A percentile compares a stretch with the other conserved stretches of the same genome.
Conservation (phyloP, 176 grass and related monocot species). For the Dactylis glomerata region DNA sequence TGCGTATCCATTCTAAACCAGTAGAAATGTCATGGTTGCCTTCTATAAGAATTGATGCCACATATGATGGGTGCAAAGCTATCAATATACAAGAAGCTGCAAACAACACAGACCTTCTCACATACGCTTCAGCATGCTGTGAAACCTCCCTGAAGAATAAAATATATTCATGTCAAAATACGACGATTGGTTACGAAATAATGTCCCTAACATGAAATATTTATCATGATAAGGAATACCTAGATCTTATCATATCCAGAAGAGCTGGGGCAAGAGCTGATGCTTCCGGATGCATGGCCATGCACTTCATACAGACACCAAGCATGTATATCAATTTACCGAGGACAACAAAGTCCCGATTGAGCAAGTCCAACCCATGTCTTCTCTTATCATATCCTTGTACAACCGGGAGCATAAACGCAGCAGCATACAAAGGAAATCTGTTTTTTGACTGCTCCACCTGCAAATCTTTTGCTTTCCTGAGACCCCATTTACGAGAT, state of each 20-base stretch:
- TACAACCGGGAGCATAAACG: constrained; percentile 94
- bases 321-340: constrained; percentile 98
- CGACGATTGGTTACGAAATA: background rate
- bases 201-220: constrained; percentile 18
- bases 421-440: constrained; percentile 92
- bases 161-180: background rate
- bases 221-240: constrained; percentile 41
- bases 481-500: constrained; percentile 89
- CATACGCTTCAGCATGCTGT: constrained; percentile 87
- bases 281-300: constrained; percentile 88
- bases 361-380: constrained; percentile 81
- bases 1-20: constrained; percentile 90
- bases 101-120: constrained; percentile 86
- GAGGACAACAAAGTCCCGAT: constrained; percentile 83
- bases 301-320: constrained; percentile 93
- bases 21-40: constrained; percentile 70
- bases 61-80: constrained; percentile 77
- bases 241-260: constrained; percentile 89
- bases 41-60: constrained; percentile 85
- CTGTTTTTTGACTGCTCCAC: constrained; percentile 64
- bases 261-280: constrained; percentile 76
- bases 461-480: constrained; percentile 54
- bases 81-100: constrained; percentile 86
- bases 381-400: constrained; percentile 87
- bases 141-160: constrained; percentile 62